phyloP scores from a whole-genome alignment of 169 alveolate genomes.

The Cryptosporidium sp. region DNA sequence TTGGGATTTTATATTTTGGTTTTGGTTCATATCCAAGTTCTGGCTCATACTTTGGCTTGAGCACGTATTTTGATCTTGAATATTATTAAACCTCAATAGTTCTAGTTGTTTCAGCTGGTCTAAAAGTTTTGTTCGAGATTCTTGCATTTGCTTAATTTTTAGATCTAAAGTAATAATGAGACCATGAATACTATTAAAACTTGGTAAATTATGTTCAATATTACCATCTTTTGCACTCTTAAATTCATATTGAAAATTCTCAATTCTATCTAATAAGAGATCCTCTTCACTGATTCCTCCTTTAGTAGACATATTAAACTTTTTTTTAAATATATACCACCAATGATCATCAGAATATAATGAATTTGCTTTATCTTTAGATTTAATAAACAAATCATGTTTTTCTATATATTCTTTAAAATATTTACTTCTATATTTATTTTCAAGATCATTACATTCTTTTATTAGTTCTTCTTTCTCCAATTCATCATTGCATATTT shows the following conservation, averaged over 20 bases:
- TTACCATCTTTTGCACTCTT: constrained; percentile 54
- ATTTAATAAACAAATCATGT: constrained; percentile 6
- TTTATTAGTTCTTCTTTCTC: neutral
- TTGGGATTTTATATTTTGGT: neutral
- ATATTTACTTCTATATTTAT: constrained; percentile 11
- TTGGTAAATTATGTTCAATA: constrained; percentile 5
- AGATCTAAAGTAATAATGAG: constrained; percentile 2
- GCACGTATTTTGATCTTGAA: neutral
- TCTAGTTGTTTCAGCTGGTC: neutral
- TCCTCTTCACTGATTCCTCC: neutral
- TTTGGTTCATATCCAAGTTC: neutral
- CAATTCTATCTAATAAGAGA: constrained; percentile 3
- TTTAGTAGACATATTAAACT: neutral
- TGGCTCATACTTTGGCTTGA: neutral
- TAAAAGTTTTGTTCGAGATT: neutral
- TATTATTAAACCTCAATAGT: neutral
- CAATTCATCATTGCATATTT: neutral
- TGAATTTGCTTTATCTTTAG: constrained; percentile 35
- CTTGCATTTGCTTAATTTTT: constrained; percentile 9
- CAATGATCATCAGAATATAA: constrained; percentile 20
- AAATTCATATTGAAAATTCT: constrained; percentile 35
- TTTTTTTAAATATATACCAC: constrained; percentile 43
- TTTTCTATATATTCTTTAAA: constrained; percentile 16
- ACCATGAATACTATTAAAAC: constrained; percentile 3
- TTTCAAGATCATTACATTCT: constrained; percentile 40